Evolutionary conservation across 768 basidiomycete species (phyloP).

Genomic region (Xerocomellus intermedius): DNA sequence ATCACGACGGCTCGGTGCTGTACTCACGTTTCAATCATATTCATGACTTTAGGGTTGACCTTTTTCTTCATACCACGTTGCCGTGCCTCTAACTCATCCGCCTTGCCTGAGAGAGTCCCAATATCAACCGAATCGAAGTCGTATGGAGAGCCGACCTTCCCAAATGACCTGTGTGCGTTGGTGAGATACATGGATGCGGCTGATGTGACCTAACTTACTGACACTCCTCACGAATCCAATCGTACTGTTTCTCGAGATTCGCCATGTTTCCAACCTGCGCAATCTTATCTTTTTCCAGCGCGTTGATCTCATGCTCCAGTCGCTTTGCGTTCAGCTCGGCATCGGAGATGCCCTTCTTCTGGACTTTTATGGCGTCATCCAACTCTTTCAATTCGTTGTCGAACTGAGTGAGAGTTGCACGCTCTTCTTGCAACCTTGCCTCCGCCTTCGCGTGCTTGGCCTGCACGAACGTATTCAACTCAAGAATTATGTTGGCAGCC

Average conservation of each 20-base stretch:
- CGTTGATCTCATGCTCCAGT: slow-evolving; percentile 67
- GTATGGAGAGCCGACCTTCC: slow-evolving; percentile 75
- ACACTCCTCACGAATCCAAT: slow-evolving; percentile 89
- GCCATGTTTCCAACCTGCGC: slow-evolving; percentile 49
- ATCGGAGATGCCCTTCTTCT: slow-evolving; percentile 68
- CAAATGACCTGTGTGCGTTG: slow-evolving; percentile 63
- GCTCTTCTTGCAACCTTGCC: slow-evolving; percentile 75
- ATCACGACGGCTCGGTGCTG: not conserved
- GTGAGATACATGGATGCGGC: not conserved
- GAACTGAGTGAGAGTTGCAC: slow-evolving; percentile 82
- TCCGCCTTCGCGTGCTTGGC: slow-evolving; percentile 63
- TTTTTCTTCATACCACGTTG: slow-evolving; percentile 93
- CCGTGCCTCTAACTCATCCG: slow-evolving; percentile 68
- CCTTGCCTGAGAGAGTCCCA: slow-evolving; percentile 54
- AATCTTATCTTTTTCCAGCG: slow-evolving; percentile 63
- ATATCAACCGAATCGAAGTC: slow-evolving; percentile 75
- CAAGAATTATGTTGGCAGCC: not conserved
- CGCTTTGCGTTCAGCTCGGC: slow-evolving; percentile 64
- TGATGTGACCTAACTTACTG: slow-evolving; percentile 52
- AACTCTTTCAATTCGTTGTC: slow-evolving; percentile 86
- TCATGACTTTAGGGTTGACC: slow-evolving; percentile 92
- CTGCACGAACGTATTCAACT: slow-evolving; percentile 31
- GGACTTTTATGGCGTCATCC: slow-evolving; percentile 76
- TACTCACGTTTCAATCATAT: slow-evolving; percentile 89
- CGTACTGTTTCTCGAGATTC: slow-evolving; percentile 75